Evolutionary conservation across 2,329 filamentous ascomycete genomes (phyloP).

Genomic region (Phoma sp.): DNA sequence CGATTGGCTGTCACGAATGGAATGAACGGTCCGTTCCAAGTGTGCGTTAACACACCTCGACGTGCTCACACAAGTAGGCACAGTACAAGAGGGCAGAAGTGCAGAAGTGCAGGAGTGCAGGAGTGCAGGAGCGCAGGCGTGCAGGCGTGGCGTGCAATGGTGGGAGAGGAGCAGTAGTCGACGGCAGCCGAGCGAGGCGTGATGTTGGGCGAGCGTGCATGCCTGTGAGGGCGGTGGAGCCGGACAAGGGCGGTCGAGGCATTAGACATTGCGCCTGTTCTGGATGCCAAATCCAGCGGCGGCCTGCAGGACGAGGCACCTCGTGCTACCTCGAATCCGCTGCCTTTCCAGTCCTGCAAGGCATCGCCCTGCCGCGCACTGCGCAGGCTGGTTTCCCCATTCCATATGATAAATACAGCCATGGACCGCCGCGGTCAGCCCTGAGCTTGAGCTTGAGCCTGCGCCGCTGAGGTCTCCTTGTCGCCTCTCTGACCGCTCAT

Average conservation of each 20-base stretch:
- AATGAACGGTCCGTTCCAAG: slow-evolving; percentile 29
- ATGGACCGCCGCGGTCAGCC: slow-evolving; percentile 10
- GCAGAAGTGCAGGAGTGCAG: background rate
- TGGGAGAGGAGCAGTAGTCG: slow-evolving; percentile 13
- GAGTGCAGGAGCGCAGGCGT: background rate
- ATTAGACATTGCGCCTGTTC: slow-evolving; percentile 40
- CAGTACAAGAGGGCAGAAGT: no score
- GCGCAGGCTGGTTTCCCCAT: slow-evolving; percentile 25
- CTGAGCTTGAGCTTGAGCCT: background rate
- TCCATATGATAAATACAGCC: slow-evolving; percentile 25
- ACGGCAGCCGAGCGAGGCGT: slow-evolving; percentile 24
- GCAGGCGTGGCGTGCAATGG: background rate
- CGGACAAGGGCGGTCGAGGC: slow-evolving; percentile 47
- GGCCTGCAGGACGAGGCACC: slow-evolving; percentile 38
- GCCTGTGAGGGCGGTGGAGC: slow-evolving; percentile 37
- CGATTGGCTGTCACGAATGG: slow-evolving; percentile 48
- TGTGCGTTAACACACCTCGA: slow-evolving; percentile 10
- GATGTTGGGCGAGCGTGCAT: slow-evolving; percentile 44
- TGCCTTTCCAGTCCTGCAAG: slow-evolving; percentile 33
- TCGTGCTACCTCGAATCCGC: slow-evolving; percentile 34
- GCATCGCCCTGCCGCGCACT: slow-evolving; percentile 29
- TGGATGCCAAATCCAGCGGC: slow-evolving; percentile 21
- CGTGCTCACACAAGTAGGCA: slow-evolving; percentile 5
- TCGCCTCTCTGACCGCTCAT: slow-evolving; percentile 11
- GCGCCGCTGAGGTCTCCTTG: background rate